These are phyloP conservation scores for Populus tomentosa DNA, from an alignment of 441 rosid species.

Conservation along the genomic window DNA sequence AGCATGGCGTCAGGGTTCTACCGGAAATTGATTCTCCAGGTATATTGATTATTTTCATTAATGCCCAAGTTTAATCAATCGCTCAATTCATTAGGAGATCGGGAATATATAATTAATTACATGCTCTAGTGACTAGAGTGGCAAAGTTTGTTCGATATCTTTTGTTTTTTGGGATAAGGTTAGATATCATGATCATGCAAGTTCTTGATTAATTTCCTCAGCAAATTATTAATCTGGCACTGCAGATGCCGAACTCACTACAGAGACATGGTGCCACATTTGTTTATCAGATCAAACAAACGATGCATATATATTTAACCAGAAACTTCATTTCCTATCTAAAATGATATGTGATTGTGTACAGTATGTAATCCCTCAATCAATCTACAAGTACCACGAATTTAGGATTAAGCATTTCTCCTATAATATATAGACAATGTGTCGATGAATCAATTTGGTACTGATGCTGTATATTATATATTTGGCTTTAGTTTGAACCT, in stretches of 20 bases:
- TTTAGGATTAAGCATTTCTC: neutral
- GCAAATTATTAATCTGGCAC: too few species aligned
- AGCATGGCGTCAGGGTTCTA: constrained; percentile 73
- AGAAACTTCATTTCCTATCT: neutral
- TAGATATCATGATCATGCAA: neutral
- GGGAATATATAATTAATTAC: neutral
- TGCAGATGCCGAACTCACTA: neutral
- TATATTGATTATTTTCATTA: constrained; percentile 3
- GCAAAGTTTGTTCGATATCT: neutral
- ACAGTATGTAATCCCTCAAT: neutral
- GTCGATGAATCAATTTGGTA: neutral
- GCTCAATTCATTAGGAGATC: neutral
- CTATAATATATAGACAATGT: neutral
- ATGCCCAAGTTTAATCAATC: neutral
- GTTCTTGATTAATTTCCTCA: neutral
- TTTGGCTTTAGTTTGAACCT: neutral
- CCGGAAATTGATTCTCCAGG: constrained; percentile 89
- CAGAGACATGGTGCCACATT: neutral
- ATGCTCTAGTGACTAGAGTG: neutral
- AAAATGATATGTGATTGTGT: neutral
- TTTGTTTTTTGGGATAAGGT: too few species aligned
- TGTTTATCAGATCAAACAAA: neutral
- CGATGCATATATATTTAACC: too few species aligned
- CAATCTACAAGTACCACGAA: neutral
- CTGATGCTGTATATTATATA: neutral